Percentiles rank a stretch among this genome's conserved stretches.
Evolutionary conservation across 345 rosid species (phyloP).

Genomic region (Camelina neglecta): DNA sequence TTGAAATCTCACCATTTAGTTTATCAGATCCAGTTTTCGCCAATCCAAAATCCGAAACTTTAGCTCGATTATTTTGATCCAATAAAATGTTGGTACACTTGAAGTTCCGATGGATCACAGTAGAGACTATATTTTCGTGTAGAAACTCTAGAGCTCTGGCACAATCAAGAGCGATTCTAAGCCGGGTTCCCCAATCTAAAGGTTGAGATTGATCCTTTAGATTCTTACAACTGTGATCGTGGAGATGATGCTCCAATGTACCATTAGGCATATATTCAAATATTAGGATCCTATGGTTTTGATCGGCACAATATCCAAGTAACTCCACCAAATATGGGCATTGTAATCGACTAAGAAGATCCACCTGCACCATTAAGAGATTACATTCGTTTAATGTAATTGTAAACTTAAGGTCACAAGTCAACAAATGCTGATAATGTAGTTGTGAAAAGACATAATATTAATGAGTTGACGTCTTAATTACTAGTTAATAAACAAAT

Average conservation of each 20-base stretch:
- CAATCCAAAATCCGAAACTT: constrained; percentile 77
- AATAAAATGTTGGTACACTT: constrained; percentile 77
- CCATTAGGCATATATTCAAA: constrained; percentile 82
- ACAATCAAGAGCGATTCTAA: constrained; percentile 83
- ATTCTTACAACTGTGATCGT: constrained; percentile 33
- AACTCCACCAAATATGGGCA: constrained; percentile 84
- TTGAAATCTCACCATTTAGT: constrained; percentile 79
- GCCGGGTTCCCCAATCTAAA: constrained; percentile 75
- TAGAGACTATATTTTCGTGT: constrained; percentile 65
- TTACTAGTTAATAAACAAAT: neutral
- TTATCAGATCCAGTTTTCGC: constrained; percentile 78
- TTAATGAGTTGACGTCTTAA: neutral
- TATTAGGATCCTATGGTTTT: constrained; percentile 72
- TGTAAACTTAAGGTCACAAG: neutral
- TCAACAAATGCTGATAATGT: neutral
- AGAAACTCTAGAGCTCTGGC: constrained; percentile 86
- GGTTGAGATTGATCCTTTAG: constrained; percentile 43
- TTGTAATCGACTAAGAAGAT: constrained; percentile 77
- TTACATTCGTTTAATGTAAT: neutral
- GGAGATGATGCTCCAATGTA: constrained; percentile 65
- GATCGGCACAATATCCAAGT: constrained; percentile 95
- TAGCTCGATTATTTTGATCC: constrained; percentile 64
- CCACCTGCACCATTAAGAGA: constrained; percentile 64
- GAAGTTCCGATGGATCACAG: constrained; percentile 86
- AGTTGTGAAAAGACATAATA: neutral